Percentiles rank a stretch among this genome's conserved stretches.
These are phyloP conservation scores for Boeremia lycopersici DNA, from an alignment of 2,329 filamentous ascomycete genomes.

Conservation along the genomic window DNA sequence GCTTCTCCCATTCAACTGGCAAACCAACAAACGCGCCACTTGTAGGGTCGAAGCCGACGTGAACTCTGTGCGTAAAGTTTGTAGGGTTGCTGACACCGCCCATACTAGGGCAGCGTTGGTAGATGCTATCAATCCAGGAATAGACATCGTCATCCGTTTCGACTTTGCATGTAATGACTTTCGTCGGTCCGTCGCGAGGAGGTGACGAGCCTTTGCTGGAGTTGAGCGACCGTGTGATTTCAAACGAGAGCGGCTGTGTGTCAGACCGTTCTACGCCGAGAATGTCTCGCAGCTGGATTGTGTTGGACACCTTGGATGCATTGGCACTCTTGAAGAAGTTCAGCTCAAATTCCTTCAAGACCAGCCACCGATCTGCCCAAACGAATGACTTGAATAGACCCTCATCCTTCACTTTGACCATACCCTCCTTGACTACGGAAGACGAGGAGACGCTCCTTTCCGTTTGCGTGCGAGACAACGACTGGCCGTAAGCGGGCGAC, in stretches of 20 bases:
- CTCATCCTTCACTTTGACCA: constrained; percentile 88
- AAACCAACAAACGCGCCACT: constrained; percentile 94
- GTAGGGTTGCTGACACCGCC: constrained; percentile 98
- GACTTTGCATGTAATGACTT: constrained; percentile 88
- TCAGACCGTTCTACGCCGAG: constrained; percentile 90
- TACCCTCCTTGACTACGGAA: constrained; percentile 65
- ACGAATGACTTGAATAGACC: constrained; percentile 78
- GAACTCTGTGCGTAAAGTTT: constrained; percentile 95
- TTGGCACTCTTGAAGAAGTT: constrained; percentile 94
- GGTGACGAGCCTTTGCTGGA: constrained; percentile 64
- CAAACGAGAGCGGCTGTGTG: constrained; percentile 88
- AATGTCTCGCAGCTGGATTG: constrained; percentile 84
- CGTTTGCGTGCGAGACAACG: constrained; percentile 50
- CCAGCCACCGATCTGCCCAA: constrained; percentile 91
- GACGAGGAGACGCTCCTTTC: constrained; percentile 46
- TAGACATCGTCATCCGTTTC: constrained; percentile 97
- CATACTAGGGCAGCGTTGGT: constrained; percentile 95
- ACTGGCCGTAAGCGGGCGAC: constrained; percentile 59
- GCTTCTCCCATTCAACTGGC: constrained; percentile 94
- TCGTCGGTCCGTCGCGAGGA: constrained; percentile 79
- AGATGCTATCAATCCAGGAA: constrained; percentile 98
- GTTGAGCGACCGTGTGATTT: constrained; percentile 79
- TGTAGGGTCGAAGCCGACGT: constrained; percentile 95
- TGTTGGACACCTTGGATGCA: constrained; percentile 79
- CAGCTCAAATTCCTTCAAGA: constrained; percentile 88